Base-by-base conservation (phyloP, 2,329 filamentous ascomycete species). In the Pyrenophora graminea region DNA sequence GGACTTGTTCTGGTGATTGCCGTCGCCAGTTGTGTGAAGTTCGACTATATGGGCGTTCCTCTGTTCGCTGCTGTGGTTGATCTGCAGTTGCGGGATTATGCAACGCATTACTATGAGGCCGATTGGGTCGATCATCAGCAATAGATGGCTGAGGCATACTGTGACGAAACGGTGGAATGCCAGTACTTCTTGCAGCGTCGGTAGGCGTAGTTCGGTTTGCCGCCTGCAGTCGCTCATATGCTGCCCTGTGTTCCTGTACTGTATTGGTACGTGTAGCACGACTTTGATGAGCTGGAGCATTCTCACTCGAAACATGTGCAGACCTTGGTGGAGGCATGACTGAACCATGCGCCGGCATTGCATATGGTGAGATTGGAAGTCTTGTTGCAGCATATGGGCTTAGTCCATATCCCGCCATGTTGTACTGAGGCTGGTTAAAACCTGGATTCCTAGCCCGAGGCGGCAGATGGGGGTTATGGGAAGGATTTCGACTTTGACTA, bases 281-380 rank as follows among this genome's bases (percentile, higher is more conserved):
- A 15, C 15, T 40, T n/a, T 23, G 45, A 30, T 12, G 41, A 4
- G 54, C 58, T 4, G 55, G 59, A 1, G 45, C 52, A 39, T 68
- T 65, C 31, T 68, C 67, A 38, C 64, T 66, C 4, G 61, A 67
- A 8, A 57, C 53, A 41, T 66, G 64, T 5, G 33, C 41, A 12
- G 44, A 37, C 38, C 61, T 47, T 19, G 32, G 34, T 19, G 17
- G 36, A 18, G 12, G 4, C 19, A 31, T 17, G 7, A 13, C 15
- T n/a, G 39, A 12, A 30, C 27, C 27, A 9, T 30, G 9, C 27
- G 27, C 3, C 8, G 8, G 27, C 7, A 9, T 30, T 30, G 9
- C 10, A 13, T 18, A 21, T 3, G 36, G n/a, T 25, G 23, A 9
- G 2, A 25, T 25, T 9, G 23, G 4, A 25, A 8, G 2, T 9